A percentile compares a stretch with the other conserved stretches of the same genome.
Conservation (phyloP, 148 eudicot genomes). For the Fagopyrum esculentum region DNA sequence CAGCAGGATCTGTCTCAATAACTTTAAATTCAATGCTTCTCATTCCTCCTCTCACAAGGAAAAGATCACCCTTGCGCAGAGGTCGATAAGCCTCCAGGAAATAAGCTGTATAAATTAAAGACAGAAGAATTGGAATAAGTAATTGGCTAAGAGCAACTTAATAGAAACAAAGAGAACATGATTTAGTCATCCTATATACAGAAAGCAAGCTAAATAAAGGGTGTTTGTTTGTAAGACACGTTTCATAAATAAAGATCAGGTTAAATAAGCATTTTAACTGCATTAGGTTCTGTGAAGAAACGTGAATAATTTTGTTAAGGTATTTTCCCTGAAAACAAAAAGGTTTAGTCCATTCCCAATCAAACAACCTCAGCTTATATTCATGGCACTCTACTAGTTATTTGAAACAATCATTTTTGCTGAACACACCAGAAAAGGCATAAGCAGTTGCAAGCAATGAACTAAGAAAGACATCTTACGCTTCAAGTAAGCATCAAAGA, state of each 20-base stretch:
- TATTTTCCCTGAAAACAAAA: not conserved
- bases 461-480: slow-evolving; percentile 30
- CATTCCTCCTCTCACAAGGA: slow-evolving; percentile 92
- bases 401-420: not conserved
- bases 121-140: not conserved
- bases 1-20: slow-evolving; percentile 80
- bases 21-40: slow-evolving; percentile 84
- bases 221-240: not conserved
- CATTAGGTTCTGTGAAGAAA: not conserved
- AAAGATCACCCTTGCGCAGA: slow-evolving; percentile 68
- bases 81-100: slow-evolving; percentile 85
- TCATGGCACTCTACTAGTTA: not conserved
- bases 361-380: not conserved
- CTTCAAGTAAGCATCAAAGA: slow-evolving; percentile 78
- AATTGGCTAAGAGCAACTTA: not conserved
- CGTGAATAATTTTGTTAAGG: not conserved
- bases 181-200: not conserved
- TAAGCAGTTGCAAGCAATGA: not conserved
- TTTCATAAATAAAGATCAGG: not conserved
- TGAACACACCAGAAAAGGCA: not conserved
- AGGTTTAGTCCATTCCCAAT: not conserved
- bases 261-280: not conserved
- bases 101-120: slow-evolving; percentile 48
- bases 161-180: not conserved
- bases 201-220: not conserved